Base-by-base conservation (phyloP, 1,284 basidiomycete genomes). In the Neonothopanus nambi region DNA sequence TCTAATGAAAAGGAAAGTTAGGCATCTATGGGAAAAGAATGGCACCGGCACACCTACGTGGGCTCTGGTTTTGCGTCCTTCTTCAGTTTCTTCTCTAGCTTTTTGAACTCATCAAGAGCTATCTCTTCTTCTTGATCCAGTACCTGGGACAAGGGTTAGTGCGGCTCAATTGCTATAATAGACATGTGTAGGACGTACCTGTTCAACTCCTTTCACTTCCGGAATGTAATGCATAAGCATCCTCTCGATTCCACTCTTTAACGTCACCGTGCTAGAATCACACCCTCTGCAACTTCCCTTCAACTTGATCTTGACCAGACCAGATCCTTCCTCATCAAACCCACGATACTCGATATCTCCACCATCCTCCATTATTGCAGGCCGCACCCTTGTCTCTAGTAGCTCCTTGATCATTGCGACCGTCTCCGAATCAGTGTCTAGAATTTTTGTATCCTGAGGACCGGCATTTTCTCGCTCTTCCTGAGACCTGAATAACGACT, bases 171-270 rank as follows among this genome's bases (percentile, higher is more conserved):
- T 2, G 43, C 12, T 26, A 24, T 18, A 21, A 5, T 38, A 15
- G 15, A 24, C 23, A 48, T 48, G 44, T 18, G 26, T 20, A 37
- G 53, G 9, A 50, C 43, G 5, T 57, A 89, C 93, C 84, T 98
- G 95, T 65, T 98, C 93, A 5, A 99, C 95, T n/a, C 85, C 87
- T 70, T 96, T 90, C 30, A 99, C 96, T 71, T 99, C 95, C 5
- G 96, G 96, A 52, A 99, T 93, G 66, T 98, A 99, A 72, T 99
- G 96, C 92, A 93, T 96, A 64, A 99, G 76, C 97, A 99, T 99
- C 57, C 96, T 80, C 76, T 99, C 97, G 52, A 98, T 96, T 3
- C 95, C 95, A 60, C 82, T 87, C 79, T 98, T 99, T 57, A 99
- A 77, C 15, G 96, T 99, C 24, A 99, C 95, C 11, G 93, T 88